Evolutionary conservation across 768 basidiomycete genomes (phyloP), one percentile per base, ranked within the genome.

Genomic region (Amanita rubescens): DNA sequence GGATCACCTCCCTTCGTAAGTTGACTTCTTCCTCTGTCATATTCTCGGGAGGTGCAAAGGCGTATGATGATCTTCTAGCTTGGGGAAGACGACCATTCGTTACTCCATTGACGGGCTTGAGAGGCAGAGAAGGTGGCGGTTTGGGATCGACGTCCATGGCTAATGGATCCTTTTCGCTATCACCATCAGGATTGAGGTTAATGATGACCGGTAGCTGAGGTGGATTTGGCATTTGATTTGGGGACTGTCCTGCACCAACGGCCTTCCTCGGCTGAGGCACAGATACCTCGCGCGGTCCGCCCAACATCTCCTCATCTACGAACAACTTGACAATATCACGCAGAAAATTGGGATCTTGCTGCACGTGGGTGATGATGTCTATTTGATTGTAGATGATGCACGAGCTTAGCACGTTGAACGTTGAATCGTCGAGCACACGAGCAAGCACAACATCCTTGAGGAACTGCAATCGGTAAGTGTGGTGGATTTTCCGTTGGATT

Each of bases 321-420:
- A 90, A 90, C 37, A 89, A 67, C 41, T 74, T 70, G 33, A 95
- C 87, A 12, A 97, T 78, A 45, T 93, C 87, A 32, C 77, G 75
- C 33, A 97, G 73, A 65, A 97, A 89, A 10, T 69, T 64, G 1
- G 77, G 78, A 60, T 96, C 90, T 54, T 76, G 79, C 64, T 93
- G 89, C 32, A 98, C 80, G 63, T 95, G 84, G 46, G 77, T 82
- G 63, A 99, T 94, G 63, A 99, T 97, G 69, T 99, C 96, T 62
- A 95, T 93, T 67, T 99, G 95, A 71, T 98, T 96, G 79, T 94
- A 98, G 65, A 97, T 92, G 67, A 99, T 93, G 70, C 90, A 90
- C 1, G 92, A 94, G 69, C 94, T 97, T 64, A 98, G 81, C 61
- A 96, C 91, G 63, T 92, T 93, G 78, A 97, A 95, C 0, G 94